Evolutionary conservation across 768 basidiomycete species (phyloP).

Genomic region (Lentinula aciculospora): DNA sequence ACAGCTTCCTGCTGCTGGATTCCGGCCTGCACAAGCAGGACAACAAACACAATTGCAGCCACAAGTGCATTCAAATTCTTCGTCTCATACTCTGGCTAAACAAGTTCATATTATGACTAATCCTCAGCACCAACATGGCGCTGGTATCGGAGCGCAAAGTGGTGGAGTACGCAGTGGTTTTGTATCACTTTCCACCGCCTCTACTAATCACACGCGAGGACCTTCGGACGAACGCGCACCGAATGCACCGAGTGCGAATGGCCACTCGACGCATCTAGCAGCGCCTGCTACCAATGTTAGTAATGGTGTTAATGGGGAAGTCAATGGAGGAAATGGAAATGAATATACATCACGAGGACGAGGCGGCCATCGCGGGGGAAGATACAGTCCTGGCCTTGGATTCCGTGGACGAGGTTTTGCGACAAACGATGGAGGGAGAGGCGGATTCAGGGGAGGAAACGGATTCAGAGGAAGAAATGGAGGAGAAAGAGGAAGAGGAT

Average conservation of each 20-base stretch:
- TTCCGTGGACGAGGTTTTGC: slow-evolving; percentile 23
- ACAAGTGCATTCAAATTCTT: background rate
- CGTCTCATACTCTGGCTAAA: background rate
- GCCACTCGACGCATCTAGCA: too few relatives aligned
- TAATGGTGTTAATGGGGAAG: too few relatives aligned
- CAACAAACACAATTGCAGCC: background rate
- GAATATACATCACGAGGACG: background rate
- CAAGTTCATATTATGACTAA: background rate
- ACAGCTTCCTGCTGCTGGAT: slow-evolving; percentile 53
- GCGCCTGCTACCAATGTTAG: too few relatives aligned
- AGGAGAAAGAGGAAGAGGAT: background rate
- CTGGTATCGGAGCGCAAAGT: slow-evolving; percentile 19
- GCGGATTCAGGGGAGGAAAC: slow-evolving; percentile 13
- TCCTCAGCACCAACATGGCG: background rate
- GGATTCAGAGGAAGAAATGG: background rate
- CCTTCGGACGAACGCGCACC: background rate
- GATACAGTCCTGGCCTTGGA: background rate
- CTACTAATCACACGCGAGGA: background rate
- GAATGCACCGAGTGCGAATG: background rate
- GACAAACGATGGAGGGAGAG: slow-evolving; percentile 10
- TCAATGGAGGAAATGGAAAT: too few relatives aligned
- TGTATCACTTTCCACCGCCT: too few relatives aligned
- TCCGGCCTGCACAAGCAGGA: slow-evolving; percentile 44
- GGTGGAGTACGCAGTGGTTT: slow-evolving; percentile 13
- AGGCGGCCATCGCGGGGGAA: background rate